Conservation (phyloP, 352 stramenopile species). For the Halophytophthora batemanensis region DNA sequence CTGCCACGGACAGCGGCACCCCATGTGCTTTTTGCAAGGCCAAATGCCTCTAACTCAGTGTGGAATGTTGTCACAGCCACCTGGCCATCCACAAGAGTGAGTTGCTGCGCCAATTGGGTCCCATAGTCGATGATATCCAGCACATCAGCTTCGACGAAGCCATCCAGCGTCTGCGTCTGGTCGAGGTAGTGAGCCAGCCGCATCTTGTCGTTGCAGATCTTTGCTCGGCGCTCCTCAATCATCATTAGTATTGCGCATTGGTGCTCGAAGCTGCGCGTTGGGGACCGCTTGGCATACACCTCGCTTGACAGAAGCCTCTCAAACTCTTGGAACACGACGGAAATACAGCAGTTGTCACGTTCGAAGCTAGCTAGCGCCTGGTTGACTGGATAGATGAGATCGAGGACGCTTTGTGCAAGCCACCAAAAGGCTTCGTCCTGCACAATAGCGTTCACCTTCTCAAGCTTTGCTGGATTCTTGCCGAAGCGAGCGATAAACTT, state of each 20-base stretch:
- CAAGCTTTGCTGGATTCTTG: not conserved
- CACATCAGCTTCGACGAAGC: not conserved
- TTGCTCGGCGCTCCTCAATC: not conserved
- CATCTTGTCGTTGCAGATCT: not conserved
- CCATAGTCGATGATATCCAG: conserved; percentile 1
- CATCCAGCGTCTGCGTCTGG: conserved; percentile 5
- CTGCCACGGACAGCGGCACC: not conserved
- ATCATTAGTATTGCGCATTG: not conserved
- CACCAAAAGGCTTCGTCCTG: conserved; percentile 5
- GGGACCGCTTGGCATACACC: not conserved
- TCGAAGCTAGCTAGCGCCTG: conserved; percentile 10
- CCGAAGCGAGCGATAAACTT: not conserved
- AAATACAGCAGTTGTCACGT: conserved; percentile 13
- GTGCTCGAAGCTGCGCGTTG: no score
- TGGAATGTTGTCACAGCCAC: conserved; percentile 7
- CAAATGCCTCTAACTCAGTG: conserved; percentile 3
- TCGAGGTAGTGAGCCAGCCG: conserved; percentile 6
- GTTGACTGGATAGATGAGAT: conserved; percentile 4
- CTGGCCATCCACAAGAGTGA: not conserved
- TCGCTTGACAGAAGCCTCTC: conserved; percentile 3
- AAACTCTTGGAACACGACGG: conserved; percentile 12
- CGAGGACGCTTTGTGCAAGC: not conserved
- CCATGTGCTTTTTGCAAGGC: conserved; percentile 1
- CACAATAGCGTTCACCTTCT: not conserved
- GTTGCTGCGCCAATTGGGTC: not conserved